Base-by-base conservation (phyloP, 176 grass and related monocot species). In the Carex pumila region DNA sequence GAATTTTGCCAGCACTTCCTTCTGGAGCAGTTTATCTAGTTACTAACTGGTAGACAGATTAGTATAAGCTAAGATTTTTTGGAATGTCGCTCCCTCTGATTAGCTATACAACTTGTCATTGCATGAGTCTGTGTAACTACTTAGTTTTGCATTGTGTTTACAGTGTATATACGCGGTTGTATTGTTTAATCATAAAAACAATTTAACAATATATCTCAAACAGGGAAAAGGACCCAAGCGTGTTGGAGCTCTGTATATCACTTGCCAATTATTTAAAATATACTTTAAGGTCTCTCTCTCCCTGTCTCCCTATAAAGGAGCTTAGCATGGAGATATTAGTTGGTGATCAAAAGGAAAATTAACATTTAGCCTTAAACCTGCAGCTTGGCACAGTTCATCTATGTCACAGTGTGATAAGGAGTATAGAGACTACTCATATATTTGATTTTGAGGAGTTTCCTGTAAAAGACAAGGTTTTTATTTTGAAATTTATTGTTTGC, bases 391-490 rank as follows among this genome's bases (percentile, higher is more conserved):
- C 96, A 66, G 96, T 95, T 62, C 87, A 95, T 83, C 93, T 99
- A 65, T 99, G 96, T 79, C 86, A 88, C 13, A 95, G 91, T 88
- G 91, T 99, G 34, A 99, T 99, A 85, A 90, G 96, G 86, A 99
- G 93, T 88, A 99, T 95, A 5, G 91, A 99, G 87, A 99, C 92
- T 67, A 91, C 95, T 81, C 94, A 91, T 34, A 92, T 90, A 90
- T 99, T 99, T 70, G 91, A 99, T 80, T 99, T 99, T 68, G 91
- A 99, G 85, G 96, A 99, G 85, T 99, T 99, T 72, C 93, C 93
- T 31, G 85, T 89, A 63, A 99, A 93, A 88, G 93, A 95, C 71
- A 95, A 94, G 89, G 95, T 98, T 72, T 80, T 14, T 67, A 60
- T 50, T 85, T 55, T 9, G 7, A 13, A 21, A 22, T 6, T 62